Evolutionary conservation across 768 basidiomycete genomes (phyloP), one percentile per base, ranked within the genome.

Genomic region (Russula brevipes): DNA sequence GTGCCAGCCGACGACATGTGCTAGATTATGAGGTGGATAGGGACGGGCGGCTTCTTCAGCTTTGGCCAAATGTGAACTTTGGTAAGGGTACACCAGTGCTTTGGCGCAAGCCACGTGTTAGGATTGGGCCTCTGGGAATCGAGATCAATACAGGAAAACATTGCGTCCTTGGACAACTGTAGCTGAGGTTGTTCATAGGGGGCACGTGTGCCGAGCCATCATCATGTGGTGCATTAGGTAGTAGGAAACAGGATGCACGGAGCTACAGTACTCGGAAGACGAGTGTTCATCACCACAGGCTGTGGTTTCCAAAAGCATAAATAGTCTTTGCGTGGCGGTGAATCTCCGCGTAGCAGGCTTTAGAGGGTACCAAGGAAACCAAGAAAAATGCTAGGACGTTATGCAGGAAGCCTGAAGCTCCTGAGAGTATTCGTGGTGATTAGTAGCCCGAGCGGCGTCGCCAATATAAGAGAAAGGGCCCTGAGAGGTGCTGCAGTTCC

Each of bases 401-500:
- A 16, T 47, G 59, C 33, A 50, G 42, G 16, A 39, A 30, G 12
- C 12, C 24, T 17, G 17, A 35, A 52, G 41, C 12, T 35, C 17
- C 56, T 36, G 17, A 45, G 51, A 44, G 57, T 31, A 31, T 38
- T 52, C 35, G 61, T 53, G 61, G 45, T 35, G 61, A 63, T 58
- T 58, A 41, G 56, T 47, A 19, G 61, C 57, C 57, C 51, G 31
- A 46, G 24, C 2, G 14, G 52, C 16, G 6, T 47, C 39, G 9
- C 36, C 44, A 17, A 24, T 24, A 24, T 24, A 24, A 24, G 24
- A 24, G 24, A 1, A 24, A 42, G 38, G 24, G 52, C 30, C 24
- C 35, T 45, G 19, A 44, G 47, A 24, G 1, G 24, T 24, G 24
- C 24, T 24, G 24, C 24, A 24, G 24, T 24, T 24, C 24, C 24